These are phyloP conservation scores for Lentinula lateritia DNA, from an alignment of 768 basidiomycete genomes.

Conservation along the genomic window DNA sequence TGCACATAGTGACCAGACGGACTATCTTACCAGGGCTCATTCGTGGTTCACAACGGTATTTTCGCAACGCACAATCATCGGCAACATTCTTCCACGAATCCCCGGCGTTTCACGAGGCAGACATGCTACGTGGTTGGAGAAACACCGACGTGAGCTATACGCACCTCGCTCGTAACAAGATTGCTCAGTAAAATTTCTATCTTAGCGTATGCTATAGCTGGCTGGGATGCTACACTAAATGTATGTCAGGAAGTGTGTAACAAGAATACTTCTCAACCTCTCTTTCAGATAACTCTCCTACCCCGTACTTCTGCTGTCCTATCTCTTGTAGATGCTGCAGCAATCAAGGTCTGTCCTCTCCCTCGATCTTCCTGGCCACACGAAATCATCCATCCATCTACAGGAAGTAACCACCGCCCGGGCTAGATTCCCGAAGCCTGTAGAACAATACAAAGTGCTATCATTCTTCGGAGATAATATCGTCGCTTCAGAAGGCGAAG, in stretches of 20 bases:
- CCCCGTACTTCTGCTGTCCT: background rate
- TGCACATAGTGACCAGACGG: background rate
- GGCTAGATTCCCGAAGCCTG: slow-evolving; percentile 52
- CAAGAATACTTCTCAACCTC: background rate
- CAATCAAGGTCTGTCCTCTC: slow-evolving; percentile 10
- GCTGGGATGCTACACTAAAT: background rate
- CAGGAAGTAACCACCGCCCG: slow-evolving; percentile 48
- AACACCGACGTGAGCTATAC: slow-evolving; percentile 1
- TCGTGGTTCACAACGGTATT: background rate
- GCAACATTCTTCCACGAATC: background rate
- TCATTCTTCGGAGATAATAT: slow-evolving; percentile 56
- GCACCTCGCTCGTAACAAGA: background rate
- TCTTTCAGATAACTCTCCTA: background rate
- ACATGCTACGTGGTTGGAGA: background rate
- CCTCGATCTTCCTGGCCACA: background rate
- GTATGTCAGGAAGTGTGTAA: background rate
- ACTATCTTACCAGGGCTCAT: background rate
- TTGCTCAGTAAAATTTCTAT: background rate
- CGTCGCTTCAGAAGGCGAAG: slow-evolving; percentile 56
- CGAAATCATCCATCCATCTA: background rate
- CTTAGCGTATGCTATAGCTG: background rate
- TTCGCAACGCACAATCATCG: background rate
- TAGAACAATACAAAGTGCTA: slow-evolving; percentile 38
- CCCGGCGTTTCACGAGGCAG: background rate
- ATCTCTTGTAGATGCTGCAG: slow-evolving; percentile 4